Percentiles rank a stretch among this genome's conserved stretches.
phyloP scores from a whole-genome alignment of 306 rosid species.

The Senna siamea region DNA sequence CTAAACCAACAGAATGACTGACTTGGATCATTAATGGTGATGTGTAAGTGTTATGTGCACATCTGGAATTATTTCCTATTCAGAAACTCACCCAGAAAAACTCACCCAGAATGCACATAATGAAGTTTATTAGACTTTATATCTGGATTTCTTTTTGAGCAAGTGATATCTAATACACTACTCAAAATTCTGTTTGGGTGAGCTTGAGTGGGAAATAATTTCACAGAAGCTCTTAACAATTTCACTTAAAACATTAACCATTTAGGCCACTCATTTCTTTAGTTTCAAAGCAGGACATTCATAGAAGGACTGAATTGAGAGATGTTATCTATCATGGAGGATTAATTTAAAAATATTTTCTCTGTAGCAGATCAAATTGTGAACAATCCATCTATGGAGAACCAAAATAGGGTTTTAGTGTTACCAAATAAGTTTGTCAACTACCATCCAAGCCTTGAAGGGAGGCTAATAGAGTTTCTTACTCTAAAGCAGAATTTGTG shows the following conservation, averaged over 20 bases:
- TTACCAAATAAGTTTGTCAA: constrained; percentile 42
- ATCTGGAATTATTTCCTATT: neutral
- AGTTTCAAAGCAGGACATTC: too few relatives aligned
- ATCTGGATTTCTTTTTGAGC: too few relatives aligned
- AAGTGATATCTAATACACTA: too few relatives aligned
- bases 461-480: constrained; percentile 56
- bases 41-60: neutral
- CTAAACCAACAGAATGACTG: neutral
- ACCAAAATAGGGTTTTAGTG: neutral
- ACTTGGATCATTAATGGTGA: neutral
- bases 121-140: too few relatives aligned
- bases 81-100: neutral
- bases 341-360: too few relatives aligned
- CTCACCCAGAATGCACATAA: neutral
- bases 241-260: too few relatives aligned
- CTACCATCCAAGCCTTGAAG: constrained; percentile 36
- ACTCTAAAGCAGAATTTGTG: constrained; percentile 40
- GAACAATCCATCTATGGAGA: neutral
- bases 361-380: neutral
- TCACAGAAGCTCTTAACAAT: too few relatives aligned
- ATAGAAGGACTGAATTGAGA: neutral
- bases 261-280: too few relatives aligned
- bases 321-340: neutral
- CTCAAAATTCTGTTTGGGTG: too few relatives aligned
- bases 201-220: too few relatives aligned